Evolutionary conservation across 306 rosid genomes (phyloP).

Genomic region (Bauhinia variegata): DNA sequence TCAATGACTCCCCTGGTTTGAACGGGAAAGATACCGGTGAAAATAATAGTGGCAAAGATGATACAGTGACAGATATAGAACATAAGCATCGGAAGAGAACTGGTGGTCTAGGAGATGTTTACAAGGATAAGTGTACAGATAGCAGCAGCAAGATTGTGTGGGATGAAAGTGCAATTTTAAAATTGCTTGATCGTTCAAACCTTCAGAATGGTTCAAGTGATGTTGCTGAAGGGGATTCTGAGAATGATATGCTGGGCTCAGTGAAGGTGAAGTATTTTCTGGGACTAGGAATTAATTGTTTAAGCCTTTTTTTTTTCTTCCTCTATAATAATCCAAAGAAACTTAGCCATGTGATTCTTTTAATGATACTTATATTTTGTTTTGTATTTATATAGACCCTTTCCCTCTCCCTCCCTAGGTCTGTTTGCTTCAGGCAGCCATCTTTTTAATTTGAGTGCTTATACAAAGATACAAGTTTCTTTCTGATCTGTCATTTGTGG

Average conservation of each 20-base stretch:
- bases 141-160: slow-evolving; percentile 75
- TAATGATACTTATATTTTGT: background rate
- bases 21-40: slow-evolving; percentile 71
- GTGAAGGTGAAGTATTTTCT: slow-evolving; percentile 74
- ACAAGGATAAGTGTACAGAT: slow-evolving; percentile 91
- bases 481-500: background rate
- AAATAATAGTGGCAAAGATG: slow-evolving; percentile 72
- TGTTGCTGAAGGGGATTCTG: slow-evolving; percentile 85
- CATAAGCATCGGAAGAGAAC: slow-evolving; percentile 88
- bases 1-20: slow-evolving; percentile 62
- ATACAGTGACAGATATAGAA: slow-evolving; percentile 67
- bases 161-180: slow-evolving; percentile 95
- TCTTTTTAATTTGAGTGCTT: slow-evolving; percentile 10
- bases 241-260: slow-evolving; percentile 93
- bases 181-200: slow-evolving; percentile 91
- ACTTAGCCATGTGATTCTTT: slow-evolving; percentile 6
- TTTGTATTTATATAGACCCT: background rate
- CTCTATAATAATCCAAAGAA: slow-evolving; percentile 19
- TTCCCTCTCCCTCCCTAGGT: background rate
- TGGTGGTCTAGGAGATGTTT: slow-evolving; percentile 96
- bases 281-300: slow-evolving; percentile 6
- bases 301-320: slow-evolving; percentile 1
- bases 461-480: slow-evolving; percentile 13
- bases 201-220: slow-evolving; percentile 81
- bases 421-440: background rate